Evolutionary conservation across 441 rosid genomes (phyloP).

Genomic region (Melastoma candidum): DNA sequence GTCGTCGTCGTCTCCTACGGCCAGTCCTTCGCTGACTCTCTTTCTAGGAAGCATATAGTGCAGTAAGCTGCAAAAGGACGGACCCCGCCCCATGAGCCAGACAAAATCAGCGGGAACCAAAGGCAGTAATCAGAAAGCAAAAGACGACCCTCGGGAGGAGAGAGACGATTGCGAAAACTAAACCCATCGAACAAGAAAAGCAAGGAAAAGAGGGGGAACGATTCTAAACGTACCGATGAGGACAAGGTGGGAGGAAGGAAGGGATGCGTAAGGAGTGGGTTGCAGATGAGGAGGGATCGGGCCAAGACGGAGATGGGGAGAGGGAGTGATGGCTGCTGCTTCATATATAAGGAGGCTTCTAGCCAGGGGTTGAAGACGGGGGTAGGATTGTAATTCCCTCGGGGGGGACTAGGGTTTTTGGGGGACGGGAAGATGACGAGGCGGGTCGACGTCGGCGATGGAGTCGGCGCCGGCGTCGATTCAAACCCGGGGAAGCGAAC

Average conservation of each 20-base stretch:
- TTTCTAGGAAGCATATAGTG: slow-evolving; percentile 67
- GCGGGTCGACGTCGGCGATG: neutral
- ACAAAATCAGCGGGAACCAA: slow-evolving; percentile 14
- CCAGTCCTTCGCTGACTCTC: slow-evolving; percentile 44
- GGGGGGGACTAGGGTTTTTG: neutral
- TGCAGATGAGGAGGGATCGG: slow-evolving; percentile 33
- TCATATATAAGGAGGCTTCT: neutral
- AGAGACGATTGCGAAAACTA: slow-evolving; percentile 14
- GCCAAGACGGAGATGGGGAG: slow-evolving; percentile 16
- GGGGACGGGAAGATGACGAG: neutral
- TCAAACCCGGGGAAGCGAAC: neutral
- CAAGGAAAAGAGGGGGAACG: neutral
- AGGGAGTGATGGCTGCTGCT: slow-evolving; percentile 5
- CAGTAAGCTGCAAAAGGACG: slow-evolving; percentile 34
- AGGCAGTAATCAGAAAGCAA: neutral
- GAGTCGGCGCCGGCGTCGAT: slow-evolving; percentile 1
- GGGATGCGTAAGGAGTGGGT: slow-evolving; percentile 10
- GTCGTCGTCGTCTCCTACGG: slow-evolving; percentile 20
- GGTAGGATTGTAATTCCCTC: neutral
- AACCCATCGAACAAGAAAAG: slow-evolving; percentile 17
- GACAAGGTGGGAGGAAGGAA: slow-evolving; percentile 26
- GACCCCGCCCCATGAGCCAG: slow-evolving; percentile 23
- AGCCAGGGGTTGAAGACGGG: neutral
- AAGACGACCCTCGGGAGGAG: neutral
- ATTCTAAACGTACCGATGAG: slow-evolving; percentile 30